These are phyloP conservation scores for Xylaria sp. DNA, from an alignment of 2,329 filamentous ascomycete species.

Conservation along the genomic window DNA sequence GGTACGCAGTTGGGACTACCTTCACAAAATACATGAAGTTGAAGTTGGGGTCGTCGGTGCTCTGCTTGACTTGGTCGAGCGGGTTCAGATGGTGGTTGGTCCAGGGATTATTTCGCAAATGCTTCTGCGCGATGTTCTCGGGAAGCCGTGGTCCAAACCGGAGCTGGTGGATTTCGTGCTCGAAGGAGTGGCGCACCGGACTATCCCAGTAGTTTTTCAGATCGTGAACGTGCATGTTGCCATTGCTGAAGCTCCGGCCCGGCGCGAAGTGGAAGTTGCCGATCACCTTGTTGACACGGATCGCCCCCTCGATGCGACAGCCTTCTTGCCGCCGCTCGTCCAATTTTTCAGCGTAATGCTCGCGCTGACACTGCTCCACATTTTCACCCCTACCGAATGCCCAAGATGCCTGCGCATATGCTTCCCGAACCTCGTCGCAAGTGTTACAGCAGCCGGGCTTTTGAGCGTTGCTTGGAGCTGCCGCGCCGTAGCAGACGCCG, in stretches of 20 bases:
- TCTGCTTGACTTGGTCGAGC: slow-evolving; percentile 77
- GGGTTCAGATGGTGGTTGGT: slow-evolving; percentile 92
- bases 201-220: slow-evolving; percentile 91
- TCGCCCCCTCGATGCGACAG: slow-evolving; percentile 87
- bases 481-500: slow-evolving; percentile 88
- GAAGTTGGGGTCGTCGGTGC: slow-evolving; percentile 78
- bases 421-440: slow-evolving; percentile 94
- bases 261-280: slow-evolving; percentile 99
- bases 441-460: slow-evolving; percentile 96
- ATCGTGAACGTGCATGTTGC: slow-evolving; percentile 97
- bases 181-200: slow-evolving; percentile 80
- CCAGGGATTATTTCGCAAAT: slow-evolving; percentile 63
- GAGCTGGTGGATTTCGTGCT: slow-evolving; percentile 83
- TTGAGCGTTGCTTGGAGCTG: slow-evolving; percentile 66
- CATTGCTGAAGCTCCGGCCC: slow-evolving; percentile 92
- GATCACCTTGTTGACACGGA: slow-evolving; percentile 97
- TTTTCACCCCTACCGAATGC: slow-evolving; percentile 90
- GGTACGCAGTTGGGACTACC: slow-evolving; percentile 93
- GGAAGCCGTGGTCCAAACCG: slow-evolving; percentile 93
- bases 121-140: slow-evolving; percentile 65
- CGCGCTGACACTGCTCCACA: slow-evolving; percentile 92
- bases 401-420: slow-evolving; percentile 88
- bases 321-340: slow-evolving; percentile 89
- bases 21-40: slow-evolving; percentile 99
- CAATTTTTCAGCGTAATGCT: slow-evolving; percentile 89